phyloP scores from a whole-genome alignment of 495 filamentous ascomycete species.

The Thozetella sp. region DNA sequence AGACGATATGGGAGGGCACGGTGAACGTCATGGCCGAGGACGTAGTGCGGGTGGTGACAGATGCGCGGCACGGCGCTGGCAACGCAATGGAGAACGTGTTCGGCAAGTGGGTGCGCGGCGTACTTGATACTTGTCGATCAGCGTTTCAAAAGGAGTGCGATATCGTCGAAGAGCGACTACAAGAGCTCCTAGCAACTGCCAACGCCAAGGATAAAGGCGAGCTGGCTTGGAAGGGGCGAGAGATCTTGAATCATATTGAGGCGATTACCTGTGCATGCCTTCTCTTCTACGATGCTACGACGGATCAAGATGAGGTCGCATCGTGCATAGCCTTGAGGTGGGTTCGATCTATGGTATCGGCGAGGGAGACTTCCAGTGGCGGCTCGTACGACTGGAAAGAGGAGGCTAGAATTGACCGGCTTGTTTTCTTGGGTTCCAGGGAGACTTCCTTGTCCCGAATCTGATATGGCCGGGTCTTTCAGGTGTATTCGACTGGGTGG shows the following conservation, averaged over 20 bases:
- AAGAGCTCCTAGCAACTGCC: background rate
- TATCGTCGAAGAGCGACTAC: background rate
- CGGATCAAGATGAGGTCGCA: background rate
- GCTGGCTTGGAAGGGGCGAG: conserved; percentile 2
- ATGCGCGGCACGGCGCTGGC: conserved; percentile 1
- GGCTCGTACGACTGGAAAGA: background rate
- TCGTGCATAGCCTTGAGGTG: background rate
- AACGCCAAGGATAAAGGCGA: background rate
- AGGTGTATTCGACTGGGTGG: no score
- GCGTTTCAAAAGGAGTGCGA: background rate
- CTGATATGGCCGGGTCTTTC: no score
- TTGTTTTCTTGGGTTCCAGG: background rate
- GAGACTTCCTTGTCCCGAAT: no score
- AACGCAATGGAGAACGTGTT: background rate
- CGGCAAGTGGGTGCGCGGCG: background rate
- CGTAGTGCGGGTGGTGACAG: conserved; percentile 39
- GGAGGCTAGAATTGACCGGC: background rate
- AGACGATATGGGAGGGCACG: conserved; percentile 73
- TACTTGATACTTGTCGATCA: background rate
- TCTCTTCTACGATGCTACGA: conserved; percentile 3
- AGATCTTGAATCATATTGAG: conserved; percentile 5
- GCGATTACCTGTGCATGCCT: conserved; percentile 1
- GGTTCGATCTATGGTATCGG: background rate
- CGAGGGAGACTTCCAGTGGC: background rate
- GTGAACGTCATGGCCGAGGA: conserved; percentile 66